Base-by-base conservation (phyloP, 306 rosid genomes). In the Quercus wislizeni region DNA sequence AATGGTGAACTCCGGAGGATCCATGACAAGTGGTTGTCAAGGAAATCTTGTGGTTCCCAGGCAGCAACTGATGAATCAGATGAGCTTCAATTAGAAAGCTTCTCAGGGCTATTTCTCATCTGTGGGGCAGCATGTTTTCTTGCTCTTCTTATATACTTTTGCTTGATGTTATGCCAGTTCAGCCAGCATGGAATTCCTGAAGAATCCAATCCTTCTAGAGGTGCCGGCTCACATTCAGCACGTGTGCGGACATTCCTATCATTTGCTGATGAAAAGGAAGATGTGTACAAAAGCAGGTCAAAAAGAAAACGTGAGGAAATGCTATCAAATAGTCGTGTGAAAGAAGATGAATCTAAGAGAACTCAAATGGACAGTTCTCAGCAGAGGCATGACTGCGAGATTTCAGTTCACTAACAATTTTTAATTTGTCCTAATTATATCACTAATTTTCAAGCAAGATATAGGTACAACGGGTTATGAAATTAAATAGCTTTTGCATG, bases 21-120 rank as follows among this genome's bases (percentile, higher is more conserved):
- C 82, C 81, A 81, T 64, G 61, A 79, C 4, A 83, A 83, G 72
- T 88, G 91, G 91, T 28, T 88, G 61, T 78, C 88, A 0, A 83
- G 63, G 62, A 79, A 77, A 71, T 76, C 62, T 18, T 85, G 91
- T 74, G 69, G 63, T 69, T 70, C 81, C 1, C 35, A 30, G 30
- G 65, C 49, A 51, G 19, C 70, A 1, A 33, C 73, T 27, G 1
- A 12, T 30, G 55, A 17, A 19, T 78, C 82, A 1, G 88, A 86
- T 14, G 78, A 81, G 62, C 86, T 88, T 76, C 78, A 73, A 12
- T 62, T 86, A 15, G 77, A 80, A 72, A 86, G 83, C 83, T 88
- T 88, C 79, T 41, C 59, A 77, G 91, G 91, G 17, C 77, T 88
- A 13, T 88, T 78, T 81, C 63, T 74, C 64, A 81, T 88, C 10